Evolutionary conservation across 176 grass and related monocot genomes (phyloP).

Genomic region (Urochloa ruziziensis): DNA sequence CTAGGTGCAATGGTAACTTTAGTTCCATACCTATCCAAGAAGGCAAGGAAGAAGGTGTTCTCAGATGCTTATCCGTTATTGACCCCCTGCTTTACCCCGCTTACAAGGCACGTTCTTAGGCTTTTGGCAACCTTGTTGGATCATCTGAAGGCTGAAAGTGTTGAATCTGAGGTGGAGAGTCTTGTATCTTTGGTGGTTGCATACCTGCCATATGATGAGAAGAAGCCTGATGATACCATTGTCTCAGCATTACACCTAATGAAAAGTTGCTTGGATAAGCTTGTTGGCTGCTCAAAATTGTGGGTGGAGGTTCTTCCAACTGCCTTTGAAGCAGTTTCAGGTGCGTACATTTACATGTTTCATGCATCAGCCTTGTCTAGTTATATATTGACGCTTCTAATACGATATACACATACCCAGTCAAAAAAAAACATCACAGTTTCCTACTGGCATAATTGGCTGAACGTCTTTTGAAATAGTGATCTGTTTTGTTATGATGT

Average conservation of each 20-base stretch:
- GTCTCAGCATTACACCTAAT: conserved; percentile 53
- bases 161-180: conserved; percentile 53
- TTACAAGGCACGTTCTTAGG: conserved; percentile 64
- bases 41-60: conserved; percentile 61
- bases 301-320: conserved; percentile 66
- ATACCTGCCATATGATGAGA: conserved; percentile 65
- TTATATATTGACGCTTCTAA: background rate
- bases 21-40: conserved; percentile 59
- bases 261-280: conserved; percentile 63
- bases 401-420: background rate
- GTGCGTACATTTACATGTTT: conserved; percentile 38
- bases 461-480: background rate
- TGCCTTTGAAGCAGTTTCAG: conserved; percentile 71
- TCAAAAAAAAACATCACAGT: background rate
- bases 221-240: conserved; percentile 71
- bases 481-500: conserved; percentile 3
- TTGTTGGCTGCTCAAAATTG: conserved; percentile 39
- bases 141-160: conserved; percentile 50
- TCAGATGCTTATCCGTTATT: conserved; percentile 60
- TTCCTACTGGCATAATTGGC: background rate
- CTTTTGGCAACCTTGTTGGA: conserved; percentile 61
- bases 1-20: conserved; percentile 58
- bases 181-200: conserved; percentile 55
- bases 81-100: conserved; percentile 42
- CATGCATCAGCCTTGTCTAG: background rate